These are phyloP conservation scores for Penicillium coprophilum DNA, from an alignment of 495 filamentous ascomycete species.

Conservation along the genomic window DNA sequence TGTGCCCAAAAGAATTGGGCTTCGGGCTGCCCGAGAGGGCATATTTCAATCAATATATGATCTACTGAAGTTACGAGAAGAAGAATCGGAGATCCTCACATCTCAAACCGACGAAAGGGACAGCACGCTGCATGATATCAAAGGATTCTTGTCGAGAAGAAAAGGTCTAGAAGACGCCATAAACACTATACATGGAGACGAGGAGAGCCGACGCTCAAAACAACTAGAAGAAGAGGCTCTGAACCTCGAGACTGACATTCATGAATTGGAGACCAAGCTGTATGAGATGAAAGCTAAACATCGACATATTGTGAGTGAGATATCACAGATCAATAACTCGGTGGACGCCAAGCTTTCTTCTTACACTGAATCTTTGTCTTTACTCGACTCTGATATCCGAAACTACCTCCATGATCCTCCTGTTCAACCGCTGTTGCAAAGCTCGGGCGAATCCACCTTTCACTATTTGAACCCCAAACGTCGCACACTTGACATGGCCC, in stretches of 20 bases:
- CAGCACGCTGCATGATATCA: constrained; percentile 57
- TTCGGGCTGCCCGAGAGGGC: constrained; percentile 67
- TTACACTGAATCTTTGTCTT: constrained; percentile 54
- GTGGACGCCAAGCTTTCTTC: constrained; percentile 60
- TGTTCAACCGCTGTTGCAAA: constrained; percentile 43
- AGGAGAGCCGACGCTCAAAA: constrained; percentile 35
- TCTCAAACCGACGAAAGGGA: constrained; percentile 57
- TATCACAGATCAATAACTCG: constrained; percentile 63
- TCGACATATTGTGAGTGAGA: constrained; percentile 56
- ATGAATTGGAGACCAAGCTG: constrained; percentile 63
- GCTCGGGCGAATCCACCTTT: constrained; percentile 32
- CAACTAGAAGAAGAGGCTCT: constrained; percentile 54
- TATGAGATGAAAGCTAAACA: constrained; percentile 64
- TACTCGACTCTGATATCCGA: constrained; percentile 54
- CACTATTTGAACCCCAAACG: constrained; percentile 62
- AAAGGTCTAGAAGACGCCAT: constrained; percentile 49
- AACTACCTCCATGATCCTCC: constrained; percentile 44
- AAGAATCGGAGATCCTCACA: constrained; percentile 64
- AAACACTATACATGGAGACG: constrained; percentile 36
- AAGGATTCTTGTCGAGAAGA: constrained; percentile 56
- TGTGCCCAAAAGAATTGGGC: constrained; percentile 51
- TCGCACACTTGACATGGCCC: constrained; percentile 74
- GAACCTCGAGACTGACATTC: constrained; percentile 59
- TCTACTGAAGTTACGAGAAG: constrained; percentile 67
- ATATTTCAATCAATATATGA: constrained; percentile 70